These are phyloP conservation scores for Dothistroma pini DNA, from an alignment of 2,329 filamentous ascomycete species.

Conservation along the genomic window DNA sequence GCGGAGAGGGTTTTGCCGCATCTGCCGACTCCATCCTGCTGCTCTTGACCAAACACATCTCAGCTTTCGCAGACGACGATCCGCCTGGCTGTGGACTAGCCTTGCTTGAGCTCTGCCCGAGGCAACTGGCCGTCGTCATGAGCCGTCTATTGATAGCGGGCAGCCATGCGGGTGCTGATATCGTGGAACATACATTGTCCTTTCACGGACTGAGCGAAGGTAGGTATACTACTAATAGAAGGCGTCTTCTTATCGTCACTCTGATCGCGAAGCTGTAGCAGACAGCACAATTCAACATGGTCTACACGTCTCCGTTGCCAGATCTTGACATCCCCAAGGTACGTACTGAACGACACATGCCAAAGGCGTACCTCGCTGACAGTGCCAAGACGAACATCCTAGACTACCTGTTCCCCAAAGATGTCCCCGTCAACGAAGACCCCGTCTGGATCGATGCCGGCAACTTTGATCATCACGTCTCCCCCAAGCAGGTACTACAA, in stretches of 20 bases:
- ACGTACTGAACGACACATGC: neutral
- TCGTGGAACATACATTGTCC: neutral
- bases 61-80: neutral
- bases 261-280: neutral
- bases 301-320: constrained; percentile 24
- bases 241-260: neutral
- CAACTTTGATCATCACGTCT: constrained; percentile 46
- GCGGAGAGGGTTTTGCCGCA: neutral
- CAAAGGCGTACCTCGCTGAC: neutral
- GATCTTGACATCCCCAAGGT: constrained; percentile 31
- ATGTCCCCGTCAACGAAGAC: constrained; percentile 38
- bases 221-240: neutral
- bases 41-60: neutral
- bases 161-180: neutral
- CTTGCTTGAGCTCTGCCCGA: constrained; percentile 1
- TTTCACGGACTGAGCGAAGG: neutral
- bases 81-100: neutral
- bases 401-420: constrained; percentile 37
- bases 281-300: constrained; percentile 17
- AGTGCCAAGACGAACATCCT: constrained; percentile 36
- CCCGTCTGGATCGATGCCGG: constrained; percentile 55
- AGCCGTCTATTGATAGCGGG: neutral
- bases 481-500: constrained; percentile 46
- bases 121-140: constrained; percentile 1
- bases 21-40: neutral